phyloP scores from a whole-genome alignment of 2,329 filamentous ascomycete genomes.

The Fusarium camptoceras region DNA sequence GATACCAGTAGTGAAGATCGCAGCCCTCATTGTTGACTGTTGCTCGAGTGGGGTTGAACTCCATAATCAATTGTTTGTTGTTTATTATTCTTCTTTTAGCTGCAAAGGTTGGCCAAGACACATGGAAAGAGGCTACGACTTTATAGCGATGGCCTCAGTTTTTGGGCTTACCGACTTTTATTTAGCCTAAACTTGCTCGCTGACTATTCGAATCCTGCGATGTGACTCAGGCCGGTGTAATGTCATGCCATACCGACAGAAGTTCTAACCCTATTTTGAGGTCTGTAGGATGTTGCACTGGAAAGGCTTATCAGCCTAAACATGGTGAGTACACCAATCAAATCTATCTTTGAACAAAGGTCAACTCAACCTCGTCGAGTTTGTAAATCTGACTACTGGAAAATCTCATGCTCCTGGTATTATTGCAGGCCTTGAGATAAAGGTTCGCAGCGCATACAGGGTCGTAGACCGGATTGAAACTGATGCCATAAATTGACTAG shows the following conservation, averaged over 20 bases:
- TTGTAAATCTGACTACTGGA: rapidly evolving
- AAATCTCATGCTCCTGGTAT: too few species aligned
- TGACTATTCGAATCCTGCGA: not conserved
- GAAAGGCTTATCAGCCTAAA: too few species aligned
- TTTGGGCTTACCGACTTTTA: not conserved
- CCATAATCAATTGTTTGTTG: not conserved
- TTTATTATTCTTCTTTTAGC: rapidly evolving
- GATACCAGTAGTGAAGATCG: conserved; percentile 18
- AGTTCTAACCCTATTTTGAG: rapidly evolving
- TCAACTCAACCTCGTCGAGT: rapidly evolving
- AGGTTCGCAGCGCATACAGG: too few species aligned
- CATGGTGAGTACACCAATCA: not conserved
- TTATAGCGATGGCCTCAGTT: not conserved
- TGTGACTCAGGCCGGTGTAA: not conserved
- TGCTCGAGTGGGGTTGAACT: not conserved
- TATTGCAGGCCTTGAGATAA: too few species aligned
- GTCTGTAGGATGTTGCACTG: not conserved
- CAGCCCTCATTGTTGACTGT: conserved; percentile 9
- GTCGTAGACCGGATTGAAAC: not conserved
- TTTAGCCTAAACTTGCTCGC: not conserved
- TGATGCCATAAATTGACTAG: not conserved
- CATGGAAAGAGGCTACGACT: rapidly evolving
- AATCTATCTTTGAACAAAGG: not conserved
- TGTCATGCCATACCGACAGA: not conserved
- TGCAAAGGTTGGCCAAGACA: not conserved